phyloP scores from a whole-genome alignment of 306 rosid genomes.

The Trichosanthes cucumerina region DNA sequence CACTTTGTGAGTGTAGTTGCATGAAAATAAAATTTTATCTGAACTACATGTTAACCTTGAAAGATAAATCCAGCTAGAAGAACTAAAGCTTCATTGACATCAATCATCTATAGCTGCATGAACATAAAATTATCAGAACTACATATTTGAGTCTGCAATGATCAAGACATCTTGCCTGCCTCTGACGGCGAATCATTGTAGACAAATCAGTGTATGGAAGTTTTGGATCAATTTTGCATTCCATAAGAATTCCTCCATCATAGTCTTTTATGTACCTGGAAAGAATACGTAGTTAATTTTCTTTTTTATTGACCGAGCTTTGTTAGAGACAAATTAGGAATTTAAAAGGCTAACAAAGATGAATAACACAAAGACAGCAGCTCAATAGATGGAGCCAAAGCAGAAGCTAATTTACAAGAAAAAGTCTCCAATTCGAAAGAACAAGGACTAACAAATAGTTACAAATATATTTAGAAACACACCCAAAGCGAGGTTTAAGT shows the following conservation, averaged over 20 bases:
- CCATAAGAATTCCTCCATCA: constrained; percentile 96
- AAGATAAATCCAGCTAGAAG: background rate
- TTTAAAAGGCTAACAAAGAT: background rate
- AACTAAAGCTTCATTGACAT: background rate
- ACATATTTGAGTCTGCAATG: background rate
- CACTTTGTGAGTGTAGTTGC: background rate
- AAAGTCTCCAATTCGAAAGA: background rate
- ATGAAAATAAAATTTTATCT: background rate
- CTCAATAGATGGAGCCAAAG: background rate
- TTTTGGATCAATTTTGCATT: constrained; percentile 92
- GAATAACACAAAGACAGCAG: background rate
- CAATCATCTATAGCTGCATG: background rate
- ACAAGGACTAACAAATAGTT: background rate
- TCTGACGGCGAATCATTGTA: constrained; percentile 87
- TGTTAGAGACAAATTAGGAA: background rate
- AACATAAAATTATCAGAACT: background rate
- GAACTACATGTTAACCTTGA: background rate
- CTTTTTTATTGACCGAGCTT: background rate
- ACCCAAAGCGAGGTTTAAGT: no score
- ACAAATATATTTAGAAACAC: background rate
- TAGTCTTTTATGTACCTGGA: constrained; percentile 93
- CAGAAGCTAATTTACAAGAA: background rate
- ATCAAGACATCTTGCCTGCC: constrained; percentile 44
- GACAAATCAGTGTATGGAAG: constrained; percentile 88
- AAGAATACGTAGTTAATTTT: background rate